Percentiles rank a stretch among this genome's conserved stretches.
phyloP scores from a whole-genome alignment of 2,329 filamentous ascomycete genomes.

The Lachnum nothofagi region DNA sequence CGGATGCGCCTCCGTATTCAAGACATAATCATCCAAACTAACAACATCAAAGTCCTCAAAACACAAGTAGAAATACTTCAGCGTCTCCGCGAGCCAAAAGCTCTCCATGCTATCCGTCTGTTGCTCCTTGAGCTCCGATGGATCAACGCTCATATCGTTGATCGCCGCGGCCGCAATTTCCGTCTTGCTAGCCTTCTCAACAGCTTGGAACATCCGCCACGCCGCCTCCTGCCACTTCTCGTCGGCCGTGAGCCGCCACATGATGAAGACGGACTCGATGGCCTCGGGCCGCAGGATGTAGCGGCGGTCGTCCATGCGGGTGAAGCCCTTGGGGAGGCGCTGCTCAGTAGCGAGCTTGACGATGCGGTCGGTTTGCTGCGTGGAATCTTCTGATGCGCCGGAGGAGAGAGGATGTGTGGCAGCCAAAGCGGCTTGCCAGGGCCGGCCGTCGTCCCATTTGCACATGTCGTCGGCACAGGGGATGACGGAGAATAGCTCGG shows the following conservation, averaged over 20 bases:
- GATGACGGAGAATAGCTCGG: slow-evolving; percentile 47
- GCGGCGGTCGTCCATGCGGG: slow-evolving; percentile 24
- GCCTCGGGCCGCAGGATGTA: slow-evolving; percentile 59
- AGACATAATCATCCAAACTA: slow-evolving; percentile 57
- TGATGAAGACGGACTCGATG: slow-evolving; percentile 63
- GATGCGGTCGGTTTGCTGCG: slow-evolving; percentile 2
- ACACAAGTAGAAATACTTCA: slow-evolving; percentile 60
- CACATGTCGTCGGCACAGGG: slow-evolving; percentile 24
- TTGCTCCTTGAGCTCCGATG: slow-evolving; percentile 37
- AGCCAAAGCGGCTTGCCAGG: slow-evolving; percentile 38
- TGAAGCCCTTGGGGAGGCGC: slow-evolving; percentile 22
- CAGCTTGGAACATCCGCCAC: slow-evolving; percentile 46
- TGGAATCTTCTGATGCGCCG: slow-evolving; percentile 47
- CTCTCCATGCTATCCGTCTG: slow-evolving; percentile 51
- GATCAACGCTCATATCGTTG: slow-evolving; percentile 36
- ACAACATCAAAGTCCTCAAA: slow-evolving; percentile 44
- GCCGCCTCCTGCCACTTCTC: slow-evolving; percentile 38
- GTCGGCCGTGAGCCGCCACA: slow-evolving; percentile 37
- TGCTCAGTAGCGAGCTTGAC: slow-evolving; percentile 14
- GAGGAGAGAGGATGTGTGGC: slow-evolving; percentile 45
- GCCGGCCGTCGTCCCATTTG: slow-evolving; percentile 41
- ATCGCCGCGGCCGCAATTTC: slow-evolving; percentile 41
- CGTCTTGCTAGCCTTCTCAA: slow-evolving; percentile 40
- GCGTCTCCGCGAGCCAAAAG: slow-evolving; percentile 61
- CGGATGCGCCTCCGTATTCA: slow-evolving; percentile 35